phyloP scores from a whole-genome alignment of 345 rosid genomes.

The Eucalyptus erythrocorys region DNA sequence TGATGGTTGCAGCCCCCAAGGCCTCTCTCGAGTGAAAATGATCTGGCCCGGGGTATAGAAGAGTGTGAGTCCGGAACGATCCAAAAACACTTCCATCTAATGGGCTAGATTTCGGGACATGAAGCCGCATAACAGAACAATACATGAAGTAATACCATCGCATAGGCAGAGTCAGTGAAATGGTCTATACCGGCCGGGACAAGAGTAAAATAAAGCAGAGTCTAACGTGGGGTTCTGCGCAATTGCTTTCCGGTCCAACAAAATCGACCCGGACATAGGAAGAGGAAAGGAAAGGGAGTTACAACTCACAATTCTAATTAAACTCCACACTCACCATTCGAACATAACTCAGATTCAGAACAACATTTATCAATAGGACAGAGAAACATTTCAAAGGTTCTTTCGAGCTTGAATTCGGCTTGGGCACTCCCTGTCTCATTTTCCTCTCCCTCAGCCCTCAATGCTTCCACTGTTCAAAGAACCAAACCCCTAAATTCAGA shows the following conservation, averaged over 20 bases:
- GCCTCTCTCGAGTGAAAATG: no score
- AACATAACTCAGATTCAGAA: not conserved
- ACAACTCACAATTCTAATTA: not conserved
- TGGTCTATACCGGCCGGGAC: no score
- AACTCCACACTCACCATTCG: not conserved
- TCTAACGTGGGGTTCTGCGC: not conserved
- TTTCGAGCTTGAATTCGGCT: not conserved
- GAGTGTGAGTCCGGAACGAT: no score
- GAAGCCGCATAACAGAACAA: no score
- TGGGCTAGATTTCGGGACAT: no score
- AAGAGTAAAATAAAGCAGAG: no score
- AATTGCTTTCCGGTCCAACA: not conserved
- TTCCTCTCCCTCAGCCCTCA: not conserved
- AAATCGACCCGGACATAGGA: not conserved
- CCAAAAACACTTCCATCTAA: no score
- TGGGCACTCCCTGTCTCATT: not conserved
- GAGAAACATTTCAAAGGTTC: not conserved
- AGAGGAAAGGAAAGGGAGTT: not conserved
- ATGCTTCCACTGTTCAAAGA: not conserved
- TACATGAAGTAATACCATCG: no score
- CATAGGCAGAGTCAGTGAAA: no score
- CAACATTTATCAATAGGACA: not conserved
- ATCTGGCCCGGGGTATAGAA: no score
- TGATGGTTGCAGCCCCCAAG: no score
- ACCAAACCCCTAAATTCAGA: not conserved